Evolutionary conservation across 2,329 filamentous ascomycete species (phyloP).

Genomic region (Coniochaeta sp.): DNA sequence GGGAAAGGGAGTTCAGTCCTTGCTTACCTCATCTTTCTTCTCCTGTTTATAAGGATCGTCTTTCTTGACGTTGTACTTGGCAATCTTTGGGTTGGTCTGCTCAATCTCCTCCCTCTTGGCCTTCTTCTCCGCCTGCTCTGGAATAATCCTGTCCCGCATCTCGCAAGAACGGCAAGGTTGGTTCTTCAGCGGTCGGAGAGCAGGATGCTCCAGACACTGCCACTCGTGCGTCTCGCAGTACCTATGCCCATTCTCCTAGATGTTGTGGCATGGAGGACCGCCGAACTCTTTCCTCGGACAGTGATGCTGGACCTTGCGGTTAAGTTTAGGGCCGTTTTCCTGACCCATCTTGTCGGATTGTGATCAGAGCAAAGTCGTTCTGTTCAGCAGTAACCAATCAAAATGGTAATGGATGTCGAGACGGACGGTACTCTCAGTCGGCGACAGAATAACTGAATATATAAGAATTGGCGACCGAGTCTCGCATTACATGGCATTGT

Average conservation of each 20-base stretch:
- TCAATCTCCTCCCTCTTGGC: background rate
- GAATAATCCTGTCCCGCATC: background rate
- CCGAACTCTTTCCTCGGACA: background rate
- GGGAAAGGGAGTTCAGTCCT: no score
- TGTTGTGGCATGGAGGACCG: background rate
- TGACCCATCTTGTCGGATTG: background rate
- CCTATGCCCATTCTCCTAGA: background rate
- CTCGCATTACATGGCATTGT: no score
- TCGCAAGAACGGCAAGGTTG: background rate
- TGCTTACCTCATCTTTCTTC: background rate
- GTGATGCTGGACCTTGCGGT: background rate
- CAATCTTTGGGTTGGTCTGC: background rate
- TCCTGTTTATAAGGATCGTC: background rate
- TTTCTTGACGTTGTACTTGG: background rate
- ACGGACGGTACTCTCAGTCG: no score
- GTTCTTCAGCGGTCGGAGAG: background rate
- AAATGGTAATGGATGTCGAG: no score
- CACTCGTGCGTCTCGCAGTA: background rate
- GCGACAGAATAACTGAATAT: no score
- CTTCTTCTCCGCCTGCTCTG: background rate
- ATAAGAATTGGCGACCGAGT: no score
- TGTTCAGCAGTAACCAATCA: no score
- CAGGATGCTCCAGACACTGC: background rate
- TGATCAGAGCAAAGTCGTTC: background rate
- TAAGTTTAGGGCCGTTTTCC: background rate